phyloP scores from a whole-genome alignment of 169 alveolate species.

The Cryptosporidium xiaoi region DNA sequence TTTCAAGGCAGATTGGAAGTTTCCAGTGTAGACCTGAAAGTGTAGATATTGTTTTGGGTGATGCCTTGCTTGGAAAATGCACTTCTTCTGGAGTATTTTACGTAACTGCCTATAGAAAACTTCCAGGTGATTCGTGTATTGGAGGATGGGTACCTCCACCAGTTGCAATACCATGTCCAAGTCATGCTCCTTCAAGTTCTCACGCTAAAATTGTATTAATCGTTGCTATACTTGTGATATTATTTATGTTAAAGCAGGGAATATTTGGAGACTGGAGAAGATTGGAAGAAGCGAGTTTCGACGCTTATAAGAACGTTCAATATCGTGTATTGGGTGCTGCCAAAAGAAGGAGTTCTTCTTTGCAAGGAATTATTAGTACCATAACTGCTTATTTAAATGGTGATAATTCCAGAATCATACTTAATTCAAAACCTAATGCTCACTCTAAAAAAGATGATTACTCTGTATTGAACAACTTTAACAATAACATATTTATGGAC shows the following conservation, averaged over 20 bases:
- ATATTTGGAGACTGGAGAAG: slow-evolving; percentile 60
- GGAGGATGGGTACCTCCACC: slow-evolving; percentile 95
- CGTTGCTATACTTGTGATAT: slow-evolving; percentile 9
- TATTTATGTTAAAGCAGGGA: slow-evolving; percentile 69
- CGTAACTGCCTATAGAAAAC: slow-evolving; percentile 91
- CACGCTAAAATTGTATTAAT: slow-evolving; percentile 60
- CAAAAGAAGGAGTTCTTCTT: slow-evolving; percentile 61
- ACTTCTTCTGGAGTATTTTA: slow-evolving; percentile 72
- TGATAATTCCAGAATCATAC: slow-evolving; percentile 32
- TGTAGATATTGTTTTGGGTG: slow-evolving; percentile 62
- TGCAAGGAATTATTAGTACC: slow-evolving; percentile 59
- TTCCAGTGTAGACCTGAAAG: slow-evolving; percentile 82
- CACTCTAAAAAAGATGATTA: slow-evolving; percentile 30
- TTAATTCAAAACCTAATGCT: slow-evolving; percentile 10
- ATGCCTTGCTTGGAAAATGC: slow-evolving; percentile 77
- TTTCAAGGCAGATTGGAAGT: slow-evolving; percentile 87
- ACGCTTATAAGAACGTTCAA: slow-evolving; percentile 59
- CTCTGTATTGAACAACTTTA: slow-evolving; percentile 13
- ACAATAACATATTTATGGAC: slow-evolving; percentile 54
- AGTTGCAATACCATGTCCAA: slow-evolving; percentile 93
- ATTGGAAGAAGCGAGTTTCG: slow-evolving; percentile 32
- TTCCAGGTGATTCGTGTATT: slow-evolving; percentile 96
- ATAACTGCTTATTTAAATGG: slow-evolving; percentile 37
- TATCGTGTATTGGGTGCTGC: slow-evolving; percentile 65
- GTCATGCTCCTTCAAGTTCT: slow-evolving; percentile 83